phyloP scores from a whole-genome alignment of 345 rosid species.

The Camelina hispida region DNA sequence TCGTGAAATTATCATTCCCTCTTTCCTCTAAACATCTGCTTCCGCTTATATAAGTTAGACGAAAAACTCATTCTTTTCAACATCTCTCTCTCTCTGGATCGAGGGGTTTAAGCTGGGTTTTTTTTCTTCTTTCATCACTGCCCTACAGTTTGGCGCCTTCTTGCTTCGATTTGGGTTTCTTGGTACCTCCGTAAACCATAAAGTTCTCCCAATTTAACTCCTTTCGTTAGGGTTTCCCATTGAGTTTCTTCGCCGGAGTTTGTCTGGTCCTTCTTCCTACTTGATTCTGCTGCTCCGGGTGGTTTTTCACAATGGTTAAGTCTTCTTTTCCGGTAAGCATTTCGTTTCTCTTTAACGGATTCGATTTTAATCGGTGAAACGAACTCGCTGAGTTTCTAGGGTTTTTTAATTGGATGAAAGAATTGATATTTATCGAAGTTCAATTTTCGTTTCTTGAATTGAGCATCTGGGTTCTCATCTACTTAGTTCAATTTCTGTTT shows the following conservation, averaged over 20 bases:
- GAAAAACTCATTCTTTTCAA: conserved; percentile 16
- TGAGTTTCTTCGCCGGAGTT: conserved; percentile 15
- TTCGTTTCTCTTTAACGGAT: neutral
- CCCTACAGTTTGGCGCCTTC: conserved; percentile 36
- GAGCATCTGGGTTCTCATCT: neutral
- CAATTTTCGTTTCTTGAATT: neutral
- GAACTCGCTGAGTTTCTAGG: conserved; percentile 40
- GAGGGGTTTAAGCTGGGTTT: conserved; percentile 44
- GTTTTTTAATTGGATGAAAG: conserved; percentile 2
- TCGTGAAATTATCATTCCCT: conserved; percentile 43
- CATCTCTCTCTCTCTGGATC: conserved; percentile 35
- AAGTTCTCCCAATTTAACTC: conserved; percentile 13
- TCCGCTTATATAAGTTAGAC: conserved; percentile 40
- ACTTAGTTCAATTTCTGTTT: neutral
- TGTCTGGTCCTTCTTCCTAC: neutral
- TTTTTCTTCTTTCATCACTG: neutral
- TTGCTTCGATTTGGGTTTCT: conserved; percentile 22
- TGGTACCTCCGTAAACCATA: conserved; percentile 8
- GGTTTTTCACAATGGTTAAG: conserved; percentile 28
- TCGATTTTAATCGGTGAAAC: conserved; percentile 25
- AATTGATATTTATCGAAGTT: conserved; percentile 16
- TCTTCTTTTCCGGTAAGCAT: conserved; percentile 44
- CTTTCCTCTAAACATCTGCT: conserved; percentile 27
- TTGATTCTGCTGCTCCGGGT: conserved; percentile 21
- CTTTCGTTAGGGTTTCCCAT: conserved; percentile 19